These are phyloP conservation scores for Umbelopsis ramanniana DNA, from an alignment of 192 early-diverging fungal species.

Conservation along the genomic window DNA sequence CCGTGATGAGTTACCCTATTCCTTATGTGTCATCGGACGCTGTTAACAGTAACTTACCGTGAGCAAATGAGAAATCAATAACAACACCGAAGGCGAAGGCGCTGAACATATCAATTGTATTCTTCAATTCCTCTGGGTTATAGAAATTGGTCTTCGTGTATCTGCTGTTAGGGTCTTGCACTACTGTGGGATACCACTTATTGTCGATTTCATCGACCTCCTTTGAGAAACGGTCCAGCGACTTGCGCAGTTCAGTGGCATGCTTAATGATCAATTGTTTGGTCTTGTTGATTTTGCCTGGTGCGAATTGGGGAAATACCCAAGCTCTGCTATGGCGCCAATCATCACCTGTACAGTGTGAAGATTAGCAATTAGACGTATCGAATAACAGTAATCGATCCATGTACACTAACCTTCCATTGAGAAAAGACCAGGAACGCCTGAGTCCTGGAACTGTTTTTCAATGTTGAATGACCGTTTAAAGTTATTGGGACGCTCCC, in stretches of 20 bases:
- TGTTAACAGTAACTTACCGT: background rate
- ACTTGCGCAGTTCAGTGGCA: constrained; percentile 1
- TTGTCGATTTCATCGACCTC: background rate
- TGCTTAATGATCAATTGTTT: constrained; percentile 19
- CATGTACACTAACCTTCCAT: constrained; percentile 10
- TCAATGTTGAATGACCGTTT: background rate
- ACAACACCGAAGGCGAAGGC: background rate
- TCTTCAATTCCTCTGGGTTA: background rate
- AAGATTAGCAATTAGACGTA: background rate
- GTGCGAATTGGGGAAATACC: constrained; percentile 10
- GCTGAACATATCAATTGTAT: background rate
- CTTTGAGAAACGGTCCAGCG: background rate
- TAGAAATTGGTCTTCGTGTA: constrained; percentile 15
- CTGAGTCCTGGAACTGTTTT: background rate
- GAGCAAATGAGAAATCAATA: constrained; percentile 20
- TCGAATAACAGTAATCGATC: too few species aligned
- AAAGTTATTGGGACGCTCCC: constrained; percentile 7
- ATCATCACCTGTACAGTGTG: background rate
- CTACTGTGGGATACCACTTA: constrained; percentile 2
- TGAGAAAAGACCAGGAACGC: constrained; percentile 6
- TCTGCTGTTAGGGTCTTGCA: background rate
- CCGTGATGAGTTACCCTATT: background rate
- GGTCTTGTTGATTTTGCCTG: constrained; percentile 17
- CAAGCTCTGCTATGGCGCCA: constrained; percentile 21
- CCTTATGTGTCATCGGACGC: too few species aligned